Conservation (phyloP, 2,329 filamentous ascomycete genomes). For the Microdochium paspali region DNA sequence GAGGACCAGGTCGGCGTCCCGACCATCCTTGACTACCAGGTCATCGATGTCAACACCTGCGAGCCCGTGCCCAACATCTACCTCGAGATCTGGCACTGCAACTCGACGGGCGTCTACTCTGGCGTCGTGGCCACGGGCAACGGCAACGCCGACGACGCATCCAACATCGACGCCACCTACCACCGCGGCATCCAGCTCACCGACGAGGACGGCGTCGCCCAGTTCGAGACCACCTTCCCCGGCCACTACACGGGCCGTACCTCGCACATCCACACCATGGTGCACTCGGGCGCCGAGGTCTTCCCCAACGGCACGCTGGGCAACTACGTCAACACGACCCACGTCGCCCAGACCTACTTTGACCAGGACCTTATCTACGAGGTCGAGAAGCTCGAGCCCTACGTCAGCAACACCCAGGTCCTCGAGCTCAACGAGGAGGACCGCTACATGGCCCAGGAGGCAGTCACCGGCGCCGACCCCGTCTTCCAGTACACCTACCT, state of each 20-base stretch:
- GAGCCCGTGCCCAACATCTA: slow-evolving; percentile 31
- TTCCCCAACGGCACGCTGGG: neutral
- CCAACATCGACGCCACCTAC: neutral
- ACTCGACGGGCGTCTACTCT: slow-evolving; percentile 1
- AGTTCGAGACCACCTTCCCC: neutral
- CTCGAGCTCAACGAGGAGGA: neutral
- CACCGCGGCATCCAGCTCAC: neutral
- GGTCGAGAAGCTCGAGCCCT: neutral
- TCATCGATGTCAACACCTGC: slow-evolving; percentile 38
- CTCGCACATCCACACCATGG: neutral
- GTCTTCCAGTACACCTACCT: slow-evolving; percentile 40
- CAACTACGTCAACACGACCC: neutral
- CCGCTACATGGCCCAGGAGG: neutral
- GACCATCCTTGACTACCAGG: slow-evolving; percentile 35
- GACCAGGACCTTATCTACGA: neutral
- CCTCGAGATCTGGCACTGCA: slow-evolving; percentile 33
- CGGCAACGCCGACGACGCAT: neutral
- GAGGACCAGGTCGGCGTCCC: slow-evolving; percentile 33
- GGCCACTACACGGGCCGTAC: slow-evolving; percentile 1
- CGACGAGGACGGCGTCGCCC: neutral
- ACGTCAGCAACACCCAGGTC: neutral
- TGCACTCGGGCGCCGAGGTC: neutral
- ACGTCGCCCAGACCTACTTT: neutral
- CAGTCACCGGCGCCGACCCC: slow-evolving; percentile 8
- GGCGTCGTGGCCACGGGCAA: neutral